Conservation (phyloP, 2,329 filamentous ascomycete genomes). For the Mariannaea elegans region DNA sequence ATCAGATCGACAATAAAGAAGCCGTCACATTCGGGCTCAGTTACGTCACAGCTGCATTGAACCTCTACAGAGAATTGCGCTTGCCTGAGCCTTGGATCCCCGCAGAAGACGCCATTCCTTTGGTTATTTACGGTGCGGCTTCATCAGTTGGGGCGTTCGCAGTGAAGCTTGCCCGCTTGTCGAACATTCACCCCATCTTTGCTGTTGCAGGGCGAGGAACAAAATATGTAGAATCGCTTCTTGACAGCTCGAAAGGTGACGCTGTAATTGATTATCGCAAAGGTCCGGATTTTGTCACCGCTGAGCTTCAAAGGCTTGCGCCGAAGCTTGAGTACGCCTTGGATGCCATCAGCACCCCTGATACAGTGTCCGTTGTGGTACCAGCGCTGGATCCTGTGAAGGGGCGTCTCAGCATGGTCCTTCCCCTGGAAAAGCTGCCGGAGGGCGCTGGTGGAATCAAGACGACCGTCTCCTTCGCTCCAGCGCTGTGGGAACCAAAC, state of each 20-base stretch:
- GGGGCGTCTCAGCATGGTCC: too few relatives aligned
- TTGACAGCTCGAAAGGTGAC: background rate
- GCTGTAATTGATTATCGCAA: constrained; percentile 7
- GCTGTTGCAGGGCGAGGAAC: background rate
- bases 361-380: background rate
- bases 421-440: too few relatives aligned
- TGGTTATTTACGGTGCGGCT: background rate
- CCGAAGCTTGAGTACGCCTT: background rate
- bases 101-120: background rate
- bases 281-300: background rate
- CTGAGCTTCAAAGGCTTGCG: background rate
- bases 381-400: too few relatives aligned
- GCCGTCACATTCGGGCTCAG: too few relatives aligned
- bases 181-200: constrained; percentile 10
- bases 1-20: too few relatives aligned
- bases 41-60: background rate
- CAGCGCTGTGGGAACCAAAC: too few relatives aligned
- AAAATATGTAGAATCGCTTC: background rate
- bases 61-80: background rate
- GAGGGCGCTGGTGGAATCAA: too few relatives aligned
- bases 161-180: background rate
- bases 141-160: constrained; percentile 1
- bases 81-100: background rate
- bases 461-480: too few relatives aligned
- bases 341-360: background rate